A percentile compares a stretch with the other conserved stretches of the same genome.
These are phyloP conservation scores for Pulicaria dysenterica DNA, from an alignment of 129 eudicot species.

Conservation along the genomic window DNA sequence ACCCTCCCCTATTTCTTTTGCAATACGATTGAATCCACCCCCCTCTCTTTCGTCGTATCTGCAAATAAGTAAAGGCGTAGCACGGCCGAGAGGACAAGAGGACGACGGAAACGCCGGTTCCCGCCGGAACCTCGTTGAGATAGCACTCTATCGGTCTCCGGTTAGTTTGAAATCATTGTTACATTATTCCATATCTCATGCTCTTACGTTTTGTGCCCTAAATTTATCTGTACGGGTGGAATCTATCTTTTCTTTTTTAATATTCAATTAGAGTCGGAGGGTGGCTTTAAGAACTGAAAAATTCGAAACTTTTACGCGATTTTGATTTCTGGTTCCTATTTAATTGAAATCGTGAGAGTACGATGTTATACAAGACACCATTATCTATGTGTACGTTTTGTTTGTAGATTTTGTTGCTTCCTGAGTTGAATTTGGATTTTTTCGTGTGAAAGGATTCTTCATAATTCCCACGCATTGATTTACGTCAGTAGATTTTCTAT, in stretches of 20 bases:
- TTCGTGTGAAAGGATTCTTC: conserved; percentile 7
- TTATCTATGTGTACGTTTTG: not conserved
- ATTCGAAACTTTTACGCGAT: not conserved
- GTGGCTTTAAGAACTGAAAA: not conserved
- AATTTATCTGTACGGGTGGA: not conserved
- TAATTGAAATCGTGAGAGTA: conserved; percentile 7
- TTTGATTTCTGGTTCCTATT: not conserved
- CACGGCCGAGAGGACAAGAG: conserved; percentile 13
- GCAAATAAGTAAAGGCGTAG: conserved; percentile 15
- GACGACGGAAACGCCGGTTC: conserved; percentile 18
- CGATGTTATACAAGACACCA: conserved; percentile 4
- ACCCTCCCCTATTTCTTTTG: conserved; percentile 21
- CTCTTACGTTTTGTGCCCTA: conserved; percentile 30
- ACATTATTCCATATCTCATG: not conserved
- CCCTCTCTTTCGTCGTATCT: conserved; percentile 28
- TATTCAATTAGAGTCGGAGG: not conserved
- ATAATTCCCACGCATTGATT: conserved; percentile 4
- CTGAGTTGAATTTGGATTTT: not conserved
- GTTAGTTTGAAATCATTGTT: conserved; percentile 22
- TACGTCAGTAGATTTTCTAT: not conserved
- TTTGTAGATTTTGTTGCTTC: not conserved
- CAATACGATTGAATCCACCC: conserved; percentile 21
- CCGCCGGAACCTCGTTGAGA: conserved; percentile 31
- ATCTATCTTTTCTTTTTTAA: not conserved
- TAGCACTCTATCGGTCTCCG: conserved; percentile 25